phyloP scores from a whole-genome alignment of 202 grass and related monocot genomes.

The Zoysia matrella region DNA sequence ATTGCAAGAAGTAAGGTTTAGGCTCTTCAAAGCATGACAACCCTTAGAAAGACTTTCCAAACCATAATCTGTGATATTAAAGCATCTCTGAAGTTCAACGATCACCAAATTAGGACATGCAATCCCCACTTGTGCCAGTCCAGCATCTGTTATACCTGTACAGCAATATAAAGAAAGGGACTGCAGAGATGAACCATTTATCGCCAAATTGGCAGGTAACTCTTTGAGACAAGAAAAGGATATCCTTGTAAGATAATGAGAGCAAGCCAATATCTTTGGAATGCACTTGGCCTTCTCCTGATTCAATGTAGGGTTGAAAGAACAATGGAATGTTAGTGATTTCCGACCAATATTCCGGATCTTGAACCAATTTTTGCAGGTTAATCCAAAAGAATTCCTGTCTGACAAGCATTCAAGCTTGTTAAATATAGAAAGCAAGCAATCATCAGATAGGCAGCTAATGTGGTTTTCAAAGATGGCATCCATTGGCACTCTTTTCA shows the following conservation, averaged over 20 bases:
- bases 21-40: constrained; percentile 70
- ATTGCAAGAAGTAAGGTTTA: constrained; percentile 66
- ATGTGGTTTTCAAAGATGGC: constrained; percentile 37
- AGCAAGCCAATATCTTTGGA: constrained; percentile 64
- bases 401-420: constrained; percentile 63
- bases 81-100: constrained; percentile 75
- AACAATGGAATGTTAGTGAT: constrained; percentile 68
- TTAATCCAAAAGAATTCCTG: constrained; percentile 79
- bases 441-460: constrained; percentile 72
- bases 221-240: constrained; percentile 67
- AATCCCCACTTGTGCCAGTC: constrained; percentile 53
- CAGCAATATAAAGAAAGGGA: constrained; percentile 91
- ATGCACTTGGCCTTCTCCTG: constrained; percentile 64
- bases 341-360: constrained; percentile 74
- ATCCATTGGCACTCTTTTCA: constrained; percentile 52
- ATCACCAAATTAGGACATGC: constrained; percentile 81
- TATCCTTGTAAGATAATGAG: constrained; percentile 61
- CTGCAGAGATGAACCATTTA: constrained; percentile 57
- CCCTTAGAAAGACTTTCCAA: constrained; percentile 68
- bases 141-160: constrained; percentile 72
- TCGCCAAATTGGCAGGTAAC: constrained; percentile 63
- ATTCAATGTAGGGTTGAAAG: constrained; percentile 66
- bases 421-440: constrained; percentile 72
- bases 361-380: constrained; percentile 79
- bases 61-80: constrained; percentile 74